Conservation (phyloP, 495 filamentous ascomycete species). For the Aspergillus carlsbadensis region DNA sequence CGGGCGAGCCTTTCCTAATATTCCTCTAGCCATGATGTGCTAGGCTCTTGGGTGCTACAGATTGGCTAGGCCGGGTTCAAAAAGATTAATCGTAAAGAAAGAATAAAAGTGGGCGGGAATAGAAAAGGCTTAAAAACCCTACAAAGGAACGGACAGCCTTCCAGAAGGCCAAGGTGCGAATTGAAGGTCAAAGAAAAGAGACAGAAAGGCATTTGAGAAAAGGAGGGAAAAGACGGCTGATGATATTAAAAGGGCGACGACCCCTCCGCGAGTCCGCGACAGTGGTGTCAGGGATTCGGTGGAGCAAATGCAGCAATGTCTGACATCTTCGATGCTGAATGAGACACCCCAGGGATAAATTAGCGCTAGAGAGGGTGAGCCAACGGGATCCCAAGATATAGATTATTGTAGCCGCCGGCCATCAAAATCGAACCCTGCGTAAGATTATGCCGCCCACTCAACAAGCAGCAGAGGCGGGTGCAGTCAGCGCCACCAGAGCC, state of each 20-base stretch:
- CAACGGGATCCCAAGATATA: constrained; percentile 11
- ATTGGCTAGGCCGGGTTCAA: not conserved
- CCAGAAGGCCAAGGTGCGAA: constrained; percentile 42
- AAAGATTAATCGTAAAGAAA: not conserved
- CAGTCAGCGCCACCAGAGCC: constrained; percentile 16
- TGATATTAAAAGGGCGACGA: constrained; percentile 14
- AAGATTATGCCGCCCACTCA: constrained; percentile 7
- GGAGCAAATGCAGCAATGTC: constrained; percentile 17
- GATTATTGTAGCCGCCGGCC: constrained; percentile 14
- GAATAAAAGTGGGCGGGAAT: constrained; percentile 11
- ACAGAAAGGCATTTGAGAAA: constrained; percentile 11
- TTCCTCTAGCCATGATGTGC: constrained; percentile 28
- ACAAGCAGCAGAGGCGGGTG: not conserved
- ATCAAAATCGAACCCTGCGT: not conserved
- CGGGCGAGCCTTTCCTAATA: constrained; percentile 32
- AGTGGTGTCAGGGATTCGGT: constrained; percentile 14
- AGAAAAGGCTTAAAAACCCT: constrained; percentile 13
- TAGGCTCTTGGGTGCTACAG: not conserved
- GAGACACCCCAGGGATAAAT: constrained; percentile 27
- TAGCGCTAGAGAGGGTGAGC: constrained; percentile 16
- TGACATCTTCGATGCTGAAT: constrained; percentile 21
- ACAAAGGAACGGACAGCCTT: constrained; percentile 50
- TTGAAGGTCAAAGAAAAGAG: constrained; percentile 15
- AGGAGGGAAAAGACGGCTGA: constrained; percentile 11
- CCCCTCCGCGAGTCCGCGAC: not conserved